A percentile compares a stretch with the other conserved stretches of the same genome.
phyloP scores from a whole-genome alignment of 192 early-diverging fungal species.

The Rhizoclosmatium globosum region DNA sequence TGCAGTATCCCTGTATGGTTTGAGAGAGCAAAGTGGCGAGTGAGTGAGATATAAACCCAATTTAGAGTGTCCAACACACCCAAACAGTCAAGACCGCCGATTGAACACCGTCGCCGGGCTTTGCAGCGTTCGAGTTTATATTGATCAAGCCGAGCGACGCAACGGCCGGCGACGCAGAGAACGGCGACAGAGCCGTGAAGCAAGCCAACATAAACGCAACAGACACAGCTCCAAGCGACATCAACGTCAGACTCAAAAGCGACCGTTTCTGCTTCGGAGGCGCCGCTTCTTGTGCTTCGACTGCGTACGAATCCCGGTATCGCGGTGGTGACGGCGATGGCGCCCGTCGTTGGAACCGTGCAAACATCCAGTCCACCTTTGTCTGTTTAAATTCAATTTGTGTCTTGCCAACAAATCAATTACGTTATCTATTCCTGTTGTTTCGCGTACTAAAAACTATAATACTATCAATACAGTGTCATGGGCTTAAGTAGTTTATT shows the following conservation, averaged over 20 bases:
- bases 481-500: too few species aligned
- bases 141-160: conserved; percentile 7
- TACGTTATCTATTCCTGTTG: too few species aligned
- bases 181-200: conserved; percentile 17
- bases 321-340: too few species aligned
- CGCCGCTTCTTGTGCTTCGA: not conserved
- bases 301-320: not conserved
- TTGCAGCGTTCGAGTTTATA: not conserved
- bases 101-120: conserved; percentile 5
- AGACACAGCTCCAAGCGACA: not conserved
- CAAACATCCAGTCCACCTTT: too few species aligned
- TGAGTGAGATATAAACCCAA: not conserved
- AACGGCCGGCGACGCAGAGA: conserved; percentile 16
- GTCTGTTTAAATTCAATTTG: too few species aligned
- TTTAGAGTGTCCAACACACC: not conserved
- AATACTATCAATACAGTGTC: too few species aligned
- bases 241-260: conserved; percentile 5
- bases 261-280: not conserved
- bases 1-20: conserved; percentile 25
- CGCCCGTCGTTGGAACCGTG: too few species aligned
- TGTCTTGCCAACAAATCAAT: too few species aligned
- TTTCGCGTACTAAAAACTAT: too few species aligned
- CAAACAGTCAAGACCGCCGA: conserved; percentile 24
- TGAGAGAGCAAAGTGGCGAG: not conserved
- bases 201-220: conserved; percentile 7